Conservation (phyloP, 257 asterid species). For the Petrea volubilis region DNA sequence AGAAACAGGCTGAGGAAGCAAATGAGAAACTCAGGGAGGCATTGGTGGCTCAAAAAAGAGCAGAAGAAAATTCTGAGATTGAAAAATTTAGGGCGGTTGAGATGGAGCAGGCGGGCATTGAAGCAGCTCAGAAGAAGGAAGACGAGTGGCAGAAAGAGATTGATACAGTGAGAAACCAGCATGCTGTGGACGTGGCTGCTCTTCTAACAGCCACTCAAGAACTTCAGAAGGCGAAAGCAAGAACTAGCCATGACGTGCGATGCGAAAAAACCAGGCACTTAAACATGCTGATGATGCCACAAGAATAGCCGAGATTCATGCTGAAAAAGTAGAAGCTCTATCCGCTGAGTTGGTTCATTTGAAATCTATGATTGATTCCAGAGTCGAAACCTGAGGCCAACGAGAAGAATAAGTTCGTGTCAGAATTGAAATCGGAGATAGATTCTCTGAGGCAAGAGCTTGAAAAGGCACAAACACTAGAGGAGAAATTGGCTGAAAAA, state of each 20-base stretch:
- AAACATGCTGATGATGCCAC: constrained; percentile 81
- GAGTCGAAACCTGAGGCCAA: constrained; percentile 48
- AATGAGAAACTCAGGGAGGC: constrained; percentile 90
- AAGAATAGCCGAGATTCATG: constrained; percentile 68
- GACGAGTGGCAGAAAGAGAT: constrained; percentile 81
- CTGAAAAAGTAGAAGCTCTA: constrained; percentile 64
- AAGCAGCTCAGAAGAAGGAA: constrained; percentile 78
- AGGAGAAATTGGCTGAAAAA: constrained; percentile 61
- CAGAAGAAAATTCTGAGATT: constrained; percentile 83
- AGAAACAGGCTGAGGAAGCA: constrained; percentile 69
- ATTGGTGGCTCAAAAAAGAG: constrained; percentile 74
- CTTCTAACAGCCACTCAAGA: constrained; percentile 74
- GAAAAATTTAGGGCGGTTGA: constrained; percentile 88
- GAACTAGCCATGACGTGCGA: constrained; percentile 60
- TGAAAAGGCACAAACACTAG: constrained; percentile 47
- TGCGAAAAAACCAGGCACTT: constrained; percentile 81
- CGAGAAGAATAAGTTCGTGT: constrained; percentile 54
- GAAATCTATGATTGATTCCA: constrained; percentile 66
- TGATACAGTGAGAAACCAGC: constrained; percentile 75
- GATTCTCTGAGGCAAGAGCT: constrained; percentile 63
- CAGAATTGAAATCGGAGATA: constrained; percentile 65
- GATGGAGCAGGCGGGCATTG: constrained; percentile 91
- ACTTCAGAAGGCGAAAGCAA: constrained; percentile 70
- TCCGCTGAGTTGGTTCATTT: constrained; percentile 73
- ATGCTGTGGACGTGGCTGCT: constrained; percentile 69